Evolutionary conservation across 257 asterid species (phyloP).

Genomic region (Fraxinus anomala): DNA sequence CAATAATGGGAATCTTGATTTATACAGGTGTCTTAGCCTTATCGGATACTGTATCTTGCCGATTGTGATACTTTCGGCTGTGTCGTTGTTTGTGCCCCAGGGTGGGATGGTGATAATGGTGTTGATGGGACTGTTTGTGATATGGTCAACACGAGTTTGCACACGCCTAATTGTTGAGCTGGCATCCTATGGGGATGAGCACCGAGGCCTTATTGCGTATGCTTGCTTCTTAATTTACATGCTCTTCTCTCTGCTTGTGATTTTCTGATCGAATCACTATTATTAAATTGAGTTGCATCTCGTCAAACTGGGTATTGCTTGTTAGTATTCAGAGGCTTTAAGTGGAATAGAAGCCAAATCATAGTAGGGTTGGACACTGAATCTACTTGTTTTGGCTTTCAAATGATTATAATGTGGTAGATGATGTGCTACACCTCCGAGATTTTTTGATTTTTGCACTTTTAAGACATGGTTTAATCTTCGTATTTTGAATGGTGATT

Average conservation of each 20-base stretch:
- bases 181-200: constrained; percentile 86
- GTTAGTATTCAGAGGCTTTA: constrained; percentile 2
- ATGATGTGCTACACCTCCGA: neutral
- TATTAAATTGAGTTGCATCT: neutral
- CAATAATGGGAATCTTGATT: constrained; percentile 73
- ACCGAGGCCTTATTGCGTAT: constrained; percentile 75
- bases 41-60: constrained; percentile 92
- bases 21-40: constrained; percentile 81
- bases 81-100: constrained; percentile 79
- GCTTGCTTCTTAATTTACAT: constrained; percentile 88
- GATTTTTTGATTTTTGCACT: neutral
- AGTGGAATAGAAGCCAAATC: neutral
- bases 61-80: constrained; percentile 75
- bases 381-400: neutral
- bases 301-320: neutral
- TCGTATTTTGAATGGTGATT: neutral
- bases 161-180: constrained; percentile 85
- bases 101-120: constrained; percentile 75
- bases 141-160: constrained; percentile 93
- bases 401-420: neutral
- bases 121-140: constrained; percentile 60
- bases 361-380: neutral
- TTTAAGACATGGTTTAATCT: neutral
- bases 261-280: constrained; percentile 43
- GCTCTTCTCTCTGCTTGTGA: constrained; percentile 79